Evolutionary conservation across 208 protist species (phyloP).

Genomic region (Leishmania lainsoni): DNA sequence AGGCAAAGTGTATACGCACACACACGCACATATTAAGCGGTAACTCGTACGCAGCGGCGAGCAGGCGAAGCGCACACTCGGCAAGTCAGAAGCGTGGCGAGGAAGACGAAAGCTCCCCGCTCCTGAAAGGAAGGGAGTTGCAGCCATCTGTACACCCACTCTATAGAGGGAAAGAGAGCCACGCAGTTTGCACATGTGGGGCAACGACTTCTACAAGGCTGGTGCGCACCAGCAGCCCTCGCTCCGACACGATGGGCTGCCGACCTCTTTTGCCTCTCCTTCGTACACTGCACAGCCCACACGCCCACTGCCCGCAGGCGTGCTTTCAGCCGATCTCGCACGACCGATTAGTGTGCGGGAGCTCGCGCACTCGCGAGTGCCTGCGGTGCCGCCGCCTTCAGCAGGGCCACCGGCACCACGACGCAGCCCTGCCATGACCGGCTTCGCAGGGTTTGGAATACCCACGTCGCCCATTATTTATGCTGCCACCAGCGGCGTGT

Average conservation of each 20-base stretch:
- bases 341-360: slow-evolving; percentile 60
- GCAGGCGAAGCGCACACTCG: not conserved
- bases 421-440: not conserved
- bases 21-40: not conserved
- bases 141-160: not conserved
- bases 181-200: slow-evolving; percentile 12
- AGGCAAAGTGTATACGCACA: not conserved
- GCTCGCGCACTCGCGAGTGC: slow-evolving; percentile 25
- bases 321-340: slow-evolving; percentile 36
- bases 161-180: not conserved
- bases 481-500: slow-evolving; percentile 35
- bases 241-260: not conserved
- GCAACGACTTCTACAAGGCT: slow-evolving; percentile 1
- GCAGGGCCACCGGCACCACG: not conserved
- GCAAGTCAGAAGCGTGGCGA: not conserved
- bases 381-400: slow-evolving; percentile 7
- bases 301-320: slow-evolving; percentile 6
- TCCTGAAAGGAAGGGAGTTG: not conserved
- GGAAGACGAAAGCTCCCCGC: not conserved
- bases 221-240: not conserved
- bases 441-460: slow-evolving; percentile 26
- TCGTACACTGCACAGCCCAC: not conserved
- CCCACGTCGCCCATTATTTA: slow-evolving; percentile 27
- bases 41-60: not conserved
- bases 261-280: not conserved